phyloP scores from a whole-genome alignment of 495 filamentous ascomycete species.

The Penicillium bialowiezense region DNA sequence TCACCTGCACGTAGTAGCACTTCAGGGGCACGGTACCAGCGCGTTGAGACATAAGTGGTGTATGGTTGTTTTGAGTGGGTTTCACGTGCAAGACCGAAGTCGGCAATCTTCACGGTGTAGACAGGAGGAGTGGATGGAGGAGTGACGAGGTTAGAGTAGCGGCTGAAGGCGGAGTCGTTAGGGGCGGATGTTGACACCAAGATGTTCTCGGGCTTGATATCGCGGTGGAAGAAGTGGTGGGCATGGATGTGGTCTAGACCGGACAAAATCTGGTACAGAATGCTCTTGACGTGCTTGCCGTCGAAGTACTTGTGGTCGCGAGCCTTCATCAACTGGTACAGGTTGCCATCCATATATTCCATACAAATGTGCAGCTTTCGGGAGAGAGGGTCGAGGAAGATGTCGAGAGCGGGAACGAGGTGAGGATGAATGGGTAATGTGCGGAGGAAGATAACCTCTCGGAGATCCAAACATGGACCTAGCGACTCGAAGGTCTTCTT shows the following conservation, averaged over 20 bases:
- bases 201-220: slow-evolving; percentile 99
- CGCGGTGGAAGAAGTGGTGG: slow-evolving; percentile 96
- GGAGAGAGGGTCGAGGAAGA: slow-evolving; percentile 94
- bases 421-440: slow-evolving; percentile 85
- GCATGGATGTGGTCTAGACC: slow-evolving; percentile 97
- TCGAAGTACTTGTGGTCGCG: slow-evolving; percentile 93
- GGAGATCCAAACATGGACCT: slow-evolving; percentile 80
- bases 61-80: slow-evolving; percentile 95
- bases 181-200: slow-evolving; percentile 89
- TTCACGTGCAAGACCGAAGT: slow-evolving; percentile 97
- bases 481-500: slow-evolving; percentile 99
- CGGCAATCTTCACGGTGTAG: slow-evolving; percentile 97
- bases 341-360: slow-evolving; percentile 99
- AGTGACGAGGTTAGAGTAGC: slow-evolving; percentile 91
- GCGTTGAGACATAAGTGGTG: slow-evolving; percentile 96
- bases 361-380: slow-evolving; percentile 97
- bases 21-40: slow-evolving; percentile 98
- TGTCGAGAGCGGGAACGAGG: slow-evolving; percentile 94
- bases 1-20: slow-evolving; percentile 92
- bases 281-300: slow-evolving; percentile 90
- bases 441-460: slow-evolving; percentile 94
- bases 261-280: slow-evolving; percentile 93
- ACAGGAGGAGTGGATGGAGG: slow-evolving; percentile 89
- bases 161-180: slow-evolving; percentile 80
- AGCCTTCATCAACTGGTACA: slow-evolving; percentile 99